These are phyloP conservation scores for Exophiala xenobiotica DNA, from an alignment of 2,329 filamentous ascomycete genomes.

Conservation along the genomic window DNA sequence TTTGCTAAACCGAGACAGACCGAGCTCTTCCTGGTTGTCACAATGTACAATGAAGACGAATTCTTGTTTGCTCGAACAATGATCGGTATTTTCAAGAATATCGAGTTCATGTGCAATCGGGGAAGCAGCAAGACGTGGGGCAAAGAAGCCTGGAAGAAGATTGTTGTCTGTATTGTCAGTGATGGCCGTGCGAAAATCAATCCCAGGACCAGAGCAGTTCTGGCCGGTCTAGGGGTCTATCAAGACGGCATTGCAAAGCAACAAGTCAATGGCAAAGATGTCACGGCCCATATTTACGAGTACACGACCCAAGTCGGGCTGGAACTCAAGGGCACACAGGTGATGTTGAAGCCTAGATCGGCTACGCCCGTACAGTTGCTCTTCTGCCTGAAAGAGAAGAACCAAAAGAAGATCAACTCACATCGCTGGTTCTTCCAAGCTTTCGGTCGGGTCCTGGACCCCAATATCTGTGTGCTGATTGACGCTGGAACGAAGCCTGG, in stretches of 20 bases:
- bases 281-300: slow-evolving; percentile 96
- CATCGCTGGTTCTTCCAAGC: slow-evolving; percentile 99
- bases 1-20: slow-evolving; percentile 92
- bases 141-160: slow-evolving; percentile 99
- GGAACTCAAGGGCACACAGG: slow-evolving; percentile 85
- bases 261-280: slow-evolving; percentile 93
- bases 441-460: slow-evolving; percentile 86
- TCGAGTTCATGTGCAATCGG: slow-evolving; percentile 95
- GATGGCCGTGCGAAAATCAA: slow-evolving; percentile 98
- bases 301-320: slow-evolving; percentile 63
- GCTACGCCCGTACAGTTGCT: slow-evolving; percentile 92
- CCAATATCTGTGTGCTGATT: slow-evolving; percentile 93
- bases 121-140: slow-evolving; percentile 97
- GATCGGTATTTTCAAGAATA: slow-evolving; percentile 97
- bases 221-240: slow-evolving; percentile 93
- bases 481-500: slow-evolving; percentile 96
- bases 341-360: slow-evolving; percentile 76
- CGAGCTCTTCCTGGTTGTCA: slow-evolving; percentile 93
- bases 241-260: slow-evolving; percentile 99
- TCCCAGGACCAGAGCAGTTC: slow-evolving; percentile 78
- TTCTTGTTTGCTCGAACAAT: slow-evolving; percentile 92
- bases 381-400: slow-evolving; percentile 98
- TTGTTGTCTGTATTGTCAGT: slow-evolving; percentile 95
- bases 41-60: slow-evolving; percentile 99
- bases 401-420: slow-evolving; percentile 99